A percentile compares a stretch with the other conserved stretches of the same genome.
Conservation (phyloP, 768 basidiomycete species). For the Rhodotorula toruloides region DNA sequence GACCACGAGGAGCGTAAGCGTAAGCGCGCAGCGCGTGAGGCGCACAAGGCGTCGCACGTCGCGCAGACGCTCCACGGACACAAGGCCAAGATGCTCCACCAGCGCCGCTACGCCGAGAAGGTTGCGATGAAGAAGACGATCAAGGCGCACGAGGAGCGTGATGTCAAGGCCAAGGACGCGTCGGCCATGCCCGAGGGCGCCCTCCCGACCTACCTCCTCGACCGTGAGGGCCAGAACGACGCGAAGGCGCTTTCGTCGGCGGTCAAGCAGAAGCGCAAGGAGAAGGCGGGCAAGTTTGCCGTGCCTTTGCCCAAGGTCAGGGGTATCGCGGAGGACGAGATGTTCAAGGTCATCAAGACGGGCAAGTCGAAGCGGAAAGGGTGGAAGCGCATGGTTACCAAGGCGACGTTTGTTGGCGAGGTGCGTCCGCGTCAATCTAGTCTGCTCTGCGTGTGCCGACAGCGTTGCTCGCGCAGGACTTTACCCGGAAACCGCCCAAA, state of each 20-base stretch:
- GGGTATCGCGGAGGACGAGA: constrained; percentile 98
- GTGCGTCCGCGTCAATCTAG: background rate
- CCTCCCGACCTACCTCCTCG: constrained; percentile 88
- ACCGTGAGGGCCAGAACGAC: constrained; percentile 96
- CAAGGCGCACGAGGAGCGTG: constrained; percentile 97
- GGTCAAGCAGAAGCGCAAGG: constrained; percentile 97
- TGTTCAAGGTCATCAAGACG: constrained; percentile 98
- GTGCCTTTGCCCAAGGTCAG: constrained; percentile 95
- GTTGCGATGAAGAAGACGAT: constrained; percentile 99
- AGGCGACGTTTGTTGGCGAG: constrained; percentile 91
- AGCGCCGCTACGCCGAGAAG: constrained; percentile 93
- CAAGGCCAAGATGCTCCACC: constrained; percentile 96
- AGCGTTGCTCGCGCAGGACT: constrained; percentile 52
- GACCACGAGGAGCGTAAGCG: constrained; percentile 92
- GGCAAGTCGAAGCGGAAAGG: constrained; percentile 93
- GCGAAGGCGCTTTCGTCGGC: constrained; percentile 93
- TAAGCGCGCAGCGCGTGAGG: constrained; percentile 50
- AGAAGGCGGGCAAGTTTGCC: constrained; percentile 96
- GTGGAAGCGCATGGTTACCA: constrained; percentile 97
- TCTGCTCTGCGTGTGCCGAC: background rate
- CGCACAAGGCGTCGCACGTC: constrained; percentile 61
- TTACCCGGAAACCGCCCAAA: constrained; percentile 97
- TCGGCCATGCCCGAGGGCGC: constrained; percentile 80
- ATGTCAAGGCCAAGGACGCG: constrained; percentile 84
- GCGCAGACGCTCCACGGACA: constrained; percentile 94